A percentile compares a stretch with the other conserved stretches of the same genome.
These are phyloP conservation scores for Alternaria tenuissima DNA, from an alignment of 2,329 filamentous ascomycete species.

Conservation along the genomic window DNA sequence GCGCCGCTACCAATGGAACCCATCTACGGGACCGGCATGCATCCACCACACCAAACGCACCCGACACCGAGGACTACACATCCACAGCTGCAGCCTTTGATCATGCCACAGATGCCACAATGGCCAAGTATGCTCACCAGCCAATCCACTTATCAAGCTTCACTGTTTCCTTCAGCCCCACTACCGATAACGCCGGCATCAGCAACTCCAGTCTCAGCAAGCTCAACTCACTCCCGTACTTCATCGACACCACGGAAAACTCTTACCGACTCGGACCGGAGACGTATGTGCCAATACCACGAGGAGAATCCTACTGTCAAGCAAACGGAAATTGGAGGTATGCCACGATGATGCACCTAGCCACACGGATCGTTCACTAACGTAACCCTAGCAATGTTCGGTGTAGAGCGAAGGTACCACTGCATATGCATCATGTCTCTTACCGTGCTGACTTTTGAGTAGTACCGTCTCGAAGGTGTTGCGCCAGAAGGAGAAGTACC, in stretches of 20 bases:
- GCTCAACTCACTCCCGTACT: conserved; percentile 51
- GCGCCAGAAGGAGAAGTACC: conserved; percentile 92
- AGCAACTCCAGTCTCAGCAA: conserved; percentile 51
- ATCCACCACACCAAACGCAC: conserved; percentile 46
- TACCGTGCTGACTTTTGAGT: conserved; percentile 33
- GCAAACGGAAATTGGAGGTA: conserved; percentile 94
- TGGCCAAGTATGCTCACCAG: conserved; percentile 55
- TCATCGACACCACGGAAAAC: conserved; percentile 79
- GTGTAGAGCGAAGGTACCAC: conserved; percentile 91
- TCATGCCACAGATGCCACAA: conserved; percentile 49
- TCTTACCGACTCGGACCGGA: conserved; percentile 87
- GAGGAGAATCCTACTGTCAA: conserved; percentile 89
- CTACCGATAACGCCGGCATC: conserved; percentile 50
- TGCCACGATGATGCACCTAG: conserved; percentile 45
- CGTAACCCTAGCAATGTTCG: conserved; percentile 74
- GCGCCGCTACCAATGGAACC: conserved; percentile 52
- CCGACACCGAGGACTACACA: conserved; percentile 46
- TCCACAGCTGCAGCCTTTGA: conserved; percentile 52
- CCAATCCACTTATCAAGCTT: conserved; percentile 52
- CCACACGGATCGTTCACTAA: conserved; percentile 38
- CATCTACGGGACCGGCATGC: conserved; percentile 49
- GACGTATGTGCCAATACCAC: conserved; percentile 92
- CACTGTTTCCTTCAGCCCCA: conserved; percentile 49
- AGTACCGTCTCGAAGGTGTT: conserved; percentile 99
- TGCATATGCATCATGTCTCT: conserved; percentile 11